Percentiles rank a stretch among this genome's conserved stretches.
These are phyloP conservation scores for Penicillium hordei DNA, from an alignment of 2,329 filamentous ascomycete genomes.

Conservation along the genomic window DNA sequence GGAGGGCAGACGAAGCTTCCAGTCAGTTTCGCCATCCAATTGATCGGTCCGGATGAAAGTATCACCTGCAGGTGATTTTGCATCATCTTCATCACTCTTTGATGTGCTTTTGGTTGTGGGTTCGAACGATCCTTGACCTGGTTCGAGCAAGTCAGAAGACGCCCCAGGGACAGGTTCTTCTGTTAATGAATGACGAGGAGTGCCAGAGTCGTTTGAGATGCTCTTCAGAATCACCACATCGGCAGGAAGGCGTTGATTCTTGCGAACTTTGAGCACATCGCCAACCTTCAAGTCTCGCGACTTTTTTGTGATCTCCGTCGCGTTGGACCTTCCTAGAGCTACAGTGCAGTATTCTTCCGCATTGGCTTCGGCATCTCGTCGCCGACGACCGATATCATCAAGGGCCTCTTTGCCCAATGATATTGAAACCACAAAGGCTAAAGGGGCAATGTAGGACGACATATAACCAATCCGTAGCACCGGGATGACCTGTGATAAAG, in stretches of 20 bases:
- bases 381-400: constrained; percentile 83
- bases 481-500: constrained; percentile 88
- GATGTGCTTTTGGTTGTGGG: constrained; percentile 12
- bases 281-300: constrained; percentile 89
- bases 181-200: constrained; percentile 26
- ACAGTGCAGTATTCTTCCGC: constrained; percentile 83
- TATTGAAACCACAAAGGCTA: constrained; percentile 87
- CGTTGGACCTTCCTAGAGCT: constrained; percentile 59
- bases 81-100: constrained; percentile 23
- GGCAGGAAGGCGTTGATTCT: constrained; percentile 89
- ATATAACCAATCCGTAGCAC: constrained; percentile 89
- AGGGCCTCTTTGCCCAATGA: constrained; percentile 94
- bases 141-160: constrained; percentile 29
- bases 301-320: constrained; percentile 72
- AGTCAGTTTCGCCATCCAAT: constrained; percentile 95
- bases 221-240: constrained; percentile 93
- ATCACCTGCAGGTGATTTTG: constrained; percentile 61
- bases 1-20: constrained; percentile 90
- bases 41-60: constrained; percentile 98
- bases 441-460: constrained; percentile 86
- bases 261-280: constrained; percentile 88
- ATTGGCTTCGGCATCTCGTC: constrained; percentile 90
- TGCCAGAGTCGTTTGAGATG: constrained; percentile 55
- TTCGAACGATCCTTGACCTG: constrained; percentile 21
- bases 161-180: constrained; percentile 14